Percentiles rank a stretch among this genome's conserved stretches.
phyloP scores from a whole-genome alignment of 2,329 filamentous ascomycete species.

The Fonsecaea pedrosoi region DNA sequence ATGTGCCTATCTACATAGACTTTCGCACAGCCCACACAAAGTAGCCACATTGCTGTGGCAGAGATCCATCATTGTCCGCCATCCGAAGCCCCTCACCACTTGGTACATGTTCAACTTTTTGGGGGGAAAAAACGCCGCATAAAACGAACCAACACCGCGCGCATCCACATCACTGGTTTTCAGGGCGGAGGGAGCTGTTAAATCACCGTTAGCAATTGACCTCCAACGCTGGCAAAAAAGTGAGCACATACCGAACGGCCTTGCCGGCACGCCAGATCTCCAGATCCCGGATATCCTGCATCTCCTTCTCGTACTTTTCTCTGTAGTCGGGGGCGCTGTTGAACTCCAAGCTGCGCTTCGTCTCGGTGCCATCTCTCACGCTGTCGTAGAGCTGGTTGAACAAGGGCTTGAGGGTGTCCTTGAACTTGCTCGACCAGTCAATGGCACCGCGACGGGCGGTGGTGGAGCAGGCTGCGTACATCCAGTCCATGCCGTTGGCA shows the following conservation, averaged over 20 bases:
- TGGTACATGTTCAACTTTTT: slow-evolving; percentile 32
- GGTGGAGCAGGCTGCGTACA: slow-evolving; percentile 99
- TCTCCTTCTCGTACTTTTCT: slow-evolving; percentile 95
- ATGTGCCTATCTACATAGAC: neutral
- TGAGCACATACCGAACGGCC: slow-evolving; percentile 76
- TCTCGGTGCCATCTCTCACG: slow-evolving; percentile 90
- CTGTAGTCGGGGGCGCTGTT: slow-evolving; percentile 96
- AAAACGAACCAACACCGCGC: slow-evolving; percentile 8
- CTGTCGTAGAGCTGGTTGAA: slow-evolving; percentile 97
- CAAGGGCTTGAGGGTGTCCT: slow-evolving; percentile 96
- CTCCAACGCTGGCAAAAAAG: slow-evolving; percentile 4
- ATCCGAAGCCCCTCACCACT: slow-evolving; percentile 14
- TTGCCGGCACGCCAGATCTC: slow-evolving; percentile 99
- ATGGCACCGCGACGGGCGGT: slow-evolving; percentile 98
- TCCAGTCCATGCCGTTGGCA: slow-evolving; percentile 99
- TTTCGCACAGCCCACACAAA: neutral
- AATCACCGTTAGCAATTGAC: slow-evolving; percentile 40
- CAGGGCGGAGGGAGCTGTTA: slow-evolving; percentile 74
- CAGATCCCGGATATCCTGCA: slow-evolving; percentile 95
- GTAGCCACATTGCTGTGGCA: slow-evolving; percentile 18
- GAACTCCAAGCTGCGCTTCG: slow-evolving; percentile 94
- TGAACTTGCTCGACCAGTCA: slow-evolving; percentile 97
- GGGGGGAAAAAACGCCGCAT: slow-evolving; percentile 26
- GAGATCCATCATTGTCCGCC: slow-evolving; percentile 14
- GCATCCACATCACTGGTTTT: slow-evolving; percentile 66